A percentile compares a stretch with the other conserved stretches of the same genome.
Evolutionary conservation across 2,329 filamentous ascomycete species (phyloP).

Genomic region (Aspergillus proliferans): DNA sequence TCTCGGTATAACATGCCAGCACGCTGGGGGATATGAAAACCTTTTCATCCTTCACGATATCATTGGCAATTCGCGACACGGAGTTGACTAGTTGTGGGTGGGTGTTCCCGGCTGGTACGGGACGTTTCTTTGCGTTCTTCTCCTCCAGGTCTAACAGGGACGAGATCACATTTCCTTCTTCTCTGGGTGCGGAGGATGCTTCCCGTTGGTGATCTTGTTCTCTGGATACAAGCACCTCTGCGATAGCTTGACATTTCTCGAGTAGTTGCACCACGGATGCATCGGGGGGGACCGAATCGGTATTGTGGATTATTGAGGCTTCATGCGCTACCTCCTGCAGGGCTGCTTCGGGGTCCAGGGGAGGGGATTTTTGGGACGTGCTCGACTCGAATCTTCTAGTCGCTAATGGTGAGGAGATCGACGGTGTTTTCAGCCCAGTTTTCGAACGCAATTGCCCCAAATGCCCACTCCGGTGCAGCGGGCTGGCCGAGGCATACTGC

Average conservation of each 20-base stretch:
- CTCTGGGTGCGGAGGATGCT: constrained; percentile 9
- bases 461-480: constrained; percentile 6
- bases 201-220: constrained; percentile 16
- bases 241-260: constrained; percentile 29
- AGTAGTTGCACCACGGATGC: constrained; percentile 28
- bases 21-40: constrained; percentile 73
- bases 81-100: constrained; percentile 35
- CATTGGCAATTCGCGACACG: constrained; percentile 56
- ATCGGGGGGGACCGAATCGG: constrained; percentile 29
- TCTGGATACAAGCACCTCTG: constrained; percentile 23
- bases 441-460: constrained; percentile 14
- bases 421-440: constrained; percentile 4
- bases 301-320: constrained; percentile 22
- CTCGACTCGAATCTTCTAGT: constrained; percentile 16
- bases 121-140: constrained; percentile 22
- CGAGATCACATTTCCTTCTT: constrained; percentile 33
- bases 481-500: constrained; percentile 11
- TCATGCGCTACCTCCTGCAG: constrained; percentile 27
- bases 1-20: constrained; percentile 67
- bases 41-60: constrained; percentile 64
- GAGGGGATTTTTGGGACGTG: constrained; percentile 2
- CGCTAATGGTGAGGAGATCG: constrained; percentile 1
- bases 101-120: constrained; percentile 22
- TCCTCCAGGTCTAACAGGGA: constrained; percentile 38
- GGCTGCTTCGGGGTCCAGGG: constrained; percentile 13